Base-by-base conservation (phyloP, 345 rosid genomes). In the Eucalyptus regnans region DNA sequence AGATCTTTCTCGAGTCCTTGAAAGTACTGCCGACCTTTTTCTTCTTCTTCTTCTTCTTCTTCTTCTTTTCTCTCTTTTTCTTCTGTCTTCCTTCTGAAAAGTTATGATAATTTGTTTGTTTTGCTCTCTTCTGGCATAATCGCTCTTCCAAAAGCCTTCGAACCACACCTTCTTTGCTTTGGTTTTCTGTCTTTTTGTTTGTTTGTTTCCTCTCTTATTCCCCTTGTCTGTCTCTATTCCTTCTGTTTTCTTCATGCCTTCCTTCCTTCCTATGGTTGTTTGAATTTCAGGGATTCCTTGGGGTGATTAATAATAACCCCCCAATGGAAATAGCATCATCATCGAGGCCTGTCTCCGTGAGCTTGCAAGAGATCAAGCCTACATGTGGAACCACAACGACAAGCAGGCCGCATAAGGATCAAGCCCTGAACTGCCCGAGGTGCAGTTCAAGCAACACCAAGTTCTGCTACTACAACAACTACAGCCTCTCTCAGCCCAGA, bases 391-490 rank as follows among this genome's bases (percentile, higher is more conserved):
- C 48, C 84, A 76, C 84, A 7, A 76, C 84, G 23, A 76, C 48
- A 22, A 76, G 84, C 84, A 95, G 97, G 89, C 97, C 97, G 18
- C 96, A 94, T 71, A 97, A 96, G 86, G 99, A 96, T 49, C 97
- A 95, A 91, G 96, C 96, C 86, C 85, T 96, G 90, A 98, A 97
- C 94, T 98, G 99, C 87, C 99, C 99, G 33, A 93, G 99, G 93
- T 98, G 99, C 94, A 97, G 93, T 91, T 98, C 99, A 43, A 93
- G 92, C 43, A 96, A 97, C 95, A 98, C 99, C 87, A 98, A 98
- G 91, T 98, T 98, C 92, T 98, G 99, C 90, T 98, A 98, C 91
- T 98, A 98, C 93, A 98, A 98, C 95, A 98, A 98, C 91, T 98
- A 98, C 94, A 98, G 99, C 88, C 96, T 98, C 91, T 94, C 99